These are phyloP conservation scores for Xylaria sp. DNA, from an alignment of 2,329 filamentous ascomycete genomes.

Conservation along the genomic window DNA sequence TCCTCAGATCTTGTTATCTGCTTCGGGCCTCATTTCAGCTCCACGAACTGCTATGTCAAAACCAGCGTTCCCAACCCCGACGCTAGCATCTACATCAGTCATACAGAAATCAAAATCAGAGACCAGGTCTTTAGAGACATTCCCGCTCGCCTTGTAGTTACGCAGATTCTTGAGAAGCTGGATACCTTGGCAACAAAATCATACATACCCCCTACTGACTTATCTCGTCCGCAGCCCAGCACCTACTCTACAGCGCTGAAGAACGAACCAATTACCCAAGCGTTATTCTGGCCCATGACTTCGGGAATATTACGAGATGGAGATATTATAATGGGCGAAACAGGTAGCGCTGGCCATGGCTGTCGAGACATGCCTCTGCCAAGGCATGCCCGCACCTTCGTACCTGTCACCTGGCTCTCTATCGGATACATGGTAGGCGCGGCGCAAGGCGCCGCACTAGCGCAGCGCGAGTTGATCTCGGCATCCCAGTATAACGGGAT, in stretches of 20 bases:
- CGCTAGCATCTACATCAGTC: conserved; percentile 43
- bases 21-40: conserved; percentile 54
- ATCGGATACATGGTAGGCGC: conserved; percentile 67
- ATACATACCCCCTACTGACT: conserved; percentile 37
- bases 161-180: conserved; percentile 32
- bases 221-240: conserved; percentile 36
- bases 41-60: conserved; percentile 51
- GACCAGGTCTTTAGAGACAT: conserved; percentile 42
- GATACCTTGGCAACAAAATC: conserved; percentile 32
- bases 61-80: conserved; percentile 45
- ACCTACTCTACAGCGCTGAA: conserved; percentile 24
- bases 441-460: conserved; percentile 60
- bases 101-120: conserved; percentile 42
- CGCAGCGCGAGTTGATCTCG: conserved; percentile 52
- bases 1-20: conserved; percentile 51
- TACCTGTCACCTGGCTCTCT: conserved; percentile 61
- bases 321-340: conserved; percentile 64
- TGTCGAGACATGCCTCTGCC: conserved; percentile 58
- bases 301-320: conserved; percentile 54
- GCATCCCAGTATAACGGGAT: conserved; percentile 40
- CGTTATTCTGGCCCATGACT: conserved; percentile 54
- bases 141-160: conserved; percentile 30
- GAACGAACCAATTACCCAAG: conserved; percentile 51
- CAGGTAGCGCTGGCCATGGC: conserved; percentile 63
- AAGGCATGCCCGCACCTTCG: conserved; percentile 52